Conservation (phyloP, 257 asterid genomes). For the Apocynum venetum region DNA sequence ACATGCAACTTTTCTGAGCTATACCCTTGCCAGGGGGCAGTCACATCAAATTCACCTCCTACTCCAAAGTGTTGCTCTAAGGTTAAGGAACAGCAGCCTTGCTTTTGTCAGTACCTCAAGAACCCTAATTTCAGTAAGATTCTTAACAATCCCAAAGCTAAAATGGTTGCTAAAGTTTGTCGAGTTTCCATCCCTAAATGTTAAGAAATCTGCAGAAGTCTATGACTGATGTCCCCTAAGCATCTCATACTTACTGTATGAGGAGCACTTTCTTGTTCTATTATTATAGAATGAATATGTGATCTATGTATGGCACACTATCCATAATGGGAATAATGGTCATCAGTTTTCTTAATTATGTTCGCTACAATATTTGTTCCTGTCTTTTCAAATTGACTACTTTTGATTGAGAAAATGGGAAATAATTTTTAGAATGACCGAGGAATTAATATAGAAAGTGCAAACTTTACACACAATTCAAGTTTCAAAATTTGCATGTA, state of each 20-base stretch:
- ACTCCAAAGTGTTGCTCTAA: constrained; percentile 23
- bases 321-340: constrained; percentile 1
- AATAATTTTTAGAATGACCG: too few relatives aligned
- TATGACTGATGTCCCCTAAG: background rate
- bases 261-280: background rate
- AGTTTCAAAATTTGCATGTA: too few relatives aligned
- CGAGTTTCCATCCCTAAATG: constrained; percentile 31
- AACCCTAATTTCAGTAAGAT: constrained; percentile 19
- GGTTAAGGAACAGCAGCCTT: constrained; percentile 28
- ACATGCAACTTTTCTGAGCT: constrained; percentile 28
- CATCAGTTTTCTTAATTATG: background rate
- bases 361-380: too few relatives aligned
- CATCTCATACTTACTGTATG: background rate
- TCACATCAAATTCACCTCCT: constrained; percentile 17
- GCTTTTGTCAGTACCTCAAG: constrained; percentile 34
- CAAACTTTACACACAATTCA: too few relatives aligned
- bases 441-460: too few relatives aligned
- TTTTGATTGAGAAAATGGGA: too few relatives aligned
- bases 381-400: too few relatives aligned
- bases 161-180: constrained; percentile 26
- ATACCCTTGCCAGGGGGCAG: constrained; percentile 21
- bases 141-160: constrained; percentile 22
- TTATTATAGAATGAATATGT: background rate
- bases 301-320: background rate
- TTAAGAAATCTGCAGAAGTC: constrained; percentile 1